Evolutionary conservation across 2,329 filamentous ascomycete genomes (phyloP), one percentile per base, ranked within the genome.

Genomic region (Exophiala bonariae): DNA sequence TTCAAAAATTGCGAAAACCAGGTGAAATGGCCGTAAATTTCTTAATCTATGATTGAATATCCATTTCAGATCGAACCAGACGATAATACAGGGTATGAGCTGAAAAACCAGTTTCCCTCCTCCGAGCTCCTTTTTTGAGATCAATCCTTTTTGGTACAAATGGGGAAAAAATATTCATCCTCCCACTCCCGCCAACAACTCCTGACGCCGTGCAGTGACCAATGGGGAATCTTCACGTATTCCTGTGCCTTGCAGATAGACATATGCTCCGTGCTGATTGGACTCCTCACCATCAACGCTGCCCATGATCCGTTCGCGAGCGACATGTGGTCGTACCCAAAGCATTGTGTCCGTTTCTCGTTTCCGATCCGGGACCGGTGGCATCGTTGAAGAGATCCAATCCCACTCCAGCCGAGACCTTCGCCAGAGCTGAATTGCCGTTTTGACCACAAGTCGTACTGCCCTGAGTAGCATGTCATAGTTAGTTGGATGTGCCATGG

Each of bases 391-490:
- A 9, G 71, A 66, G 39, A 81, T 76, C 54, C 78, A 70, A 57
- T 80, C 77, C 14, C 77, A 70, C 59, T 81, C 78, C 23, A 81
- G 72, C 8, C 78, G 72, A 4, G 77, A 78, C 57, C 78, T 76
- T 16, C 78, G 68, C 78, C 78, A 81, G 6, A 77, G 80, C 60
- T 81, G 76, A 1, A 78, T 77, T 2, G 78, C 78, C 16, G 78
- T 67, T 57, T 81, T 81, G 39, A 81, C 77, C 35, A 81, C 78
- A 47, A 74, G 70, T 31, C 77, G 71, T 4, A 81, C 74, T 3
- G 71, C 72, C 11, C 69, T 69, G 36, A 73, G 66, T 37, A 81
- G 69, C n/a, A 68, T 63, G 49, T 79, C 76, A 41, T 77, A 68
- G 42, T 74, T 70, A 36, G 67, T 71, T 3, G 73, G 71, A 43